Evolutionary conservation across 2,329 filamentous ascomycete genomes (phyloP), one percentile per base, ranked within the genome.

Genomic region (Trichophyton verrucosum): DNA sequence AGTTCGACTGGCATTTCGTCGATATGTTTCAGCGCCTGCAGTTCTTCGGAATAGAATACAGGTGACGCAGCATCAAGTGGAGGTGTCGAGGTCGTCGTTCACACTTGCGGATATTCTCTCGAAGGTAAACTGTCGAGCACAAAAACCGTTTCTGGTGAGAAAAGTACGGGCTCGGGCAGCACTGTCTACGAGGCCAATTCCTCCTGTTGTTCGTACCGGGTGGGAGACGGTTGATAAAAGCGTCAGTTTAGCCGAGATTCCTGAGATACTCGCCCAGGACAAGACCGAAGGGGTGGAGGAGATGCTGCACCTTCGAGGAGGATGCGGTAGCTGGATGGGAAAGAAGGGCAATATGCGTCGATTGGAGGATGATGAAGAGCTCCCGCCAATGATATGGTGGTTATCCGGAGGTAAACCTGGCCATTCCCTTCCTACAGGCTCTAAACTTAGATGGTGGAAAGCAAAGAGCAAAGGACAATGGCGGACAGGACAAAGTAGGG

Each of bases 311-410:
- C 53, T 36, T 8, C 53, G 53, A 15, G n/a, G 27, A 15, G 46
- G 22, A 17, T 51, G 46, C 13, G 46, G 22, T 11, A 30, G 30
- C 9, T 40, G 36, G 24, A 36, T 60, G 13, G 55, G 36, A 59
- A 62, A 59, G 47, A 60, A 60, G 11, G 57, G 59, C 8, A 60
- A 22, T 8, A 51, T 51, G 17, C 57, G 33, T 9, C 36, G 40
- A 40, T 36, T 63, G 15, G 62, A 42, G 22, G 62, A 63, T 36
- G 62, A 63, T 46, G 58, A 63, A 30, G 46, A 24, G 9, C 27
- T 62, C 55, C 60, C 62, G 3, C 58, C 44, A 13, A 8, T 61
- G 42, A n/a, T 64, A 36, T 64, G 62, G 62, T 64, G 61, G 61
- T 1, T 61, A 11, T 46, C 62, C 36, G 62, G 61, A 13, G 62